Percentiles rank a stretch among this genome's conserved stretches.
Evolutionary conservation across 164 flowering plant genomes (phyloP).

Genomic region (Piper betle): DNA sequence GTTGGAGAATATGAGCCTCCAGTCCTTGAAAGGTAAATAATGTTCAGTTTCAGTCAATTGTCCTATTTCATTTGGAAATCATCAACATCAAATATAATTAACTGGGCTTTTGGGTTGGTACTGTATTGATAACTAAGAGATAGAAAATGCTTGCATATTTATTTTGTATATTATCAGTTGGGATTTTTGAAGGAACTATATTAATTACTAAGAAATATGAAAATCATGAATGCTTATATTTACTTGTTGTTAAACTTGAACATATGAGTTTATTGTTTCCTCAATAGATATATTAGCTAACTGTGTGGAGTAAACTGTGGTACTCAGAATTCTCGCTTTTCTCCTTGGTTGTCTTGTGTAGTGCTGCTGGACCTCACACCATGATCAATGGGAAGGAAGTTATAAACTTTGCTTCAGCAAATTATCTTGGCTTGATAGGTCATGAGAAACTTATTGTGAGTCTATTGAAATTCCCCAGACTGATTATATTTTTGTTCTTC

Average conservation of each 20-base stretch:
- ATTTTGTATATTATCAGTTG: neutral
- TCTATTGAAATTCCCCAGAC: neutral
- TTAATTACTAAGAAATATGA: too few relatives aligned
- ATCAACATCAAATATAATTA: neutral
- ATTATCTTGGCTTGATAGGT: slow-evolving; percentile 91
- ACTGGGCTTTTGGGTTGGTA: too few relatives aligned
- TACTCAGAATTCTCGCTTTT: too few relatives aligned
- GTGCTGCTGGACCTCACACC: slow-evolving; percentile 91
- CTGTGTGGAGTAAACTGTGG: too few relatives aligned
- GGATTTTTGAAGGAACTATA: too few relatives aligned
- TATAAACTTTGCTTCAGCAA: slow-evolving; percentile 89
- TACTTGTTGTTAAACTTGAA: too few relatives aligned
- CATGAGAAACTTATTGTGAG: slow-evolving; percentile 59
- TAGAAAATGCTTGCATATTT: too few relatives aligned
- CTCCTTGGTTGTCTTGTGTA: slow-evolving; percentile 24
- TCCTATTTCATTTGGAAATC: neutral
- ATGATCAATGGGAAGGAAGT: slow-evolving; percentile 71
- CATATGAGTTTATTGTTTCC: too few relatives aligned
- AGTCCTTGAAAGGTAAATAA: slow-evolving; percentile 59
- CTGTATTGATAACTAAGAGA: too few relatives aligned
- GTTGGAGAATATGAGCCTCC: slow-evolving; percentile 57
- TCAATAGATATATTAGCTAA: too few relatives aligned
- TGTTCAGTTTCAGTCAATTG: neutral
- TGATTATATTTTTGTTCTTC: neutral
- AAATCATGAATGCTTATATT: too few relatives aligned